Evolutionary conservation across 169 alveolate species (phyloP).

Genomic region (Eimeria maxima): DNA sequence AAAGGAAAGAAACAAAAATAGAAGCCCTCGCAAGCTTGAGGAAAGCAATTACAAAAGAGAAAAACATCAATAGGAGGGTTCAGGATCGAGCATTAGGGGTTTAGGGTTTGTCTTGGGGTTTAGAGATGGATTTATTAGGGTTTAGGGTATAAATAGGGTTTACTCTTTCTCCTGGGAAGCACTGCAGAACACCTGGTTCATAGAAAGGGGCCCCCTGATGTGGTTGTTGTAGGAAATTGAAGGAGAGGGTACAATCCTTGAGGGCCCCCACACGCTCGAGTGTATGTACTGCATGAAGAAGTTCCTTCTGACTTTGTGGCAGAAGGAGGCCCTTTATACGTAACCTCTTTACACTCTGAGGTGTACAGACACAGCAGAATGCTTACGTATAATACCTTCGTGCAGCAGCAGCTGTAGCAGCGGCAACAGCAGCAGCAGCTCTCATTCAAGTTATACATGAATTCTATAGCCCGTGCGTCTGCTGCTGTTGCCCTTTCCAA

Average conservation of each 20-base stretch:
- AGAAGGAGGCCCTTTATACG: constrained; percentile 37
- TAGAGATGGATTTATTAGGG: no score
- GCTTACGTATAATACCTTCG: no score
- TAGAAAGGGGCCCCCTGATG: constrained; percentile 44
- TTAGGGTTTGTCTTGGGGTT: constrained; percentile 18
- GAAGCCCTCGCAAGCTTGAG: no score
- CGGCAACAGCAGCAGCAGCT: no score
- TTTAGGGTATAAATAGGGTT: background rate
- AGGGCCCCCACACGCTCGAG: background rate
- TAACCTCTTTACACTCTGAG: constrained; percentile 21
- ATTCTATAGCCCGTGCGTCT: no score
- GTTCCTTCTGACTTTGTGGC: constrained; percentile 30
- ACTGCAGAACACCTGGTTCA: constrained; percentile 16
- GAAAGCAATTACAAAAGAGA: no score
- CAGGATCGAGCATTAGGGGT: background rate
- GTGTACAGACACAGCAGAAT: constrained; percentile 14
- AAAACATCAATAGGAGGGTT: background rate
- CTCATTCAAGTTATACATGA: no score
- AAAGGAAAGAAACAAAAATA: background rate
- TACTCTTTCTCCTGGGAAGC: constrained; percentile 41
- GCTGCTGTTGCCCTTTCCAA: background rate
- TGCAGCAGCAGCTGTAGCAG: no score
- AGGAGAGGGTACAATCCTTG: background rate
- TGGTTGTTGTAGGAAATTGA: background rate
- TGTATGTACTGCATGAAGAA: constrained; percentile 8